Evolutionary conservation across 306 rosid genomes (phyloP).

Genomic region (Trichosanthes cucumerina): DNA sequence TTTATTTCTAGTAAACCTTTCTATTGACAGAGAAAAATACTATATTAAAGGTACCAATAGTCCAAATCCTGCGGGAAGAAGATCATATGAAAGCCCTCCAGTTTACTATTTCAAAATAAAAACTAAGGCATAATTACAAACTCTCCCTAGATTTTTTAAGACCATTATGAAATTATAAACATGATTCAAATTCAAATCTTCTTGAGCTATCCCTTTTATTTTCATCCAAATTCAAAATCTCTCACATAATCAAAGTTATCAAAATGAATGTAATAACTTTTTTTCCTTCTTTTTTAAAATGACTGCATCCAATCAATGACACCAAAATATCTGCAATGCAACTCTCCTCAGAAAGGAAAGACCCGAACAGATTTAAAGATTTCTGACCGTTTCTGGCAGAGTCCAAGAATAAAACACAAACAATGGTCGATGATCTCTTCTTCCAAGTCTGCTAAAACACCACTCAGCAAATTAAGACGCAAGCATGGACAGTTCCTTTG

Average conservation of each 20-base stretch:
- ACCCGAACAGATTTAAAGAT: neutral
- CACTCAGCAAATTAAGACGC: neutral
- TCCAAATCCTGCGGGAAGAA: neutral
- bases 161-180: neutral
- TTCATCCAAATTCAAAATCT: neutral
- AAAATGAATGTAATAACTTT: neutral
- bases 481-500: neutral
- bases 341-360: neutral
- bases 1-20: neutral
- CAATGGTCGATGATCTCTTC: neutral
- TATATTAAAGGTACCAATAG: neutral
- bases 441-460: neutral
- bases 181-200: neutral
- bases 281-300: neutral
- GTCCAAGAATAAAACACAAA: neutral
- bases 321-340: neutral
- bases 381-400: neutral
- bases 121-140: neutral
- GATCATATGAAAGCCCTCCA: neutral
- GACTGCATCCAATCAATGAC: neutral
- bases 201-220: neutral
- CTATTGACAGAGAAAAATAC: too few relatives aligned
- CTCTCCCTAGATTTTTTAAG: neutral
- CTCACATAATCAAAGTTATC: neutral
- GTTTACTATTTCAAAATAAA: neutral